These are phyloP conservation scores for Flaveria robusta DNA, from an alignment of 129 eudicot species.

Conservation along the genomic window DNA sequence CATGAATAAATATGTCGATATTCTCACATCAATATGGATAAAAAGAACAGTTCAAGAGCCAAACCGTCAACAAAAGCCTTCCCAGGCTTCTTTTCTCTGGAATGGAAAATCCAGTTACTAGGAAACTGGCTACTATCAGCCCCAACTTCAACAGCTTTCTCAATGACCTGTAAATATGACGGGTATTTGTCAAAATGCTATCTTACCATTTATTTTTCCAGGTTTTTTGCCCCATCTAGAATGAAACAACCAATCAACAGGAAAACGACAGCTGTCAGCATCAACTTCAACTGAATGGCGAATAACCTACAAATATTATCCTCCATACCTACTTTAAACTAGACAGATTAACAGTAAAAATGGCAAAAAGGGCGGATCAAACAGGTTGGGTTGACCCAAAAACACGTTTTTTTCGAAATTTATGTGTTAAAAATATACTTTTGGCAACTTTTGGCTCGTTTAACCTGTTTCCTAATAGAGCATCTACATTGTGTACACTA, in stretches of 20 bases:
- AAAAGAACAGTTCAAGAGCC: constrained; percentile 45
- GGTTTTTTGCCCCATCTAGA: constrained; percentile 95
- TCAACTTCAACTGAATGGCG: constrained; percentile 75
- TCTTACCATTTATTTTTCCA: constrained; percentile 91
- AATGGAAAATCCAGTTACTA: constrained; percentile 92
- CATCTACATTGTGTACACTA: background rate
- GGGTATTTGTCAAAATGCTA: constrained; percentile 35
- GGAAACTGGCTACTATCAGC: constrained; percentile 95
- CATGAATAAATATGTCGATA: background rate
- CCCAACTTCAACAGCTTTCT: constrained; percentile 87
- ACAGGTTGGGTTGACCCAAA: background rate
- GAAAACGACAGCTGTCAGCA: constrained; percentile 77
- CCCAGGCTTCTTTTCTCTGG: constrained; percentile 94
- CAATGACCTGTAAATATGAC: constrained; percentile 77
- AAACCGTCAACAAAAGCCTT: constrained; percentile 93
- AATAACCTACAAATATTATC: constrained; percentile 68
- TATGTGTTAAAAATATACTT: background rate
- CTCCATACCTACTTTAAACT: constrained; percentile 43
- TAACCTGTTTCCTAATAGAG: constrained; percentile 6
- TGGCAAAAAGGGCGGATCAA: background rate
- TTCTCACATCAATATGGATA: background rate
- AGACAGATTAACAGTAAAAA: constrained; percentile 10
- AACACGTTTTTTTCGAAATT: background rate
- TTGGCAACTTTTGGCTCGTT: background rate
- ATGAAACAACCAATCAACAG: constrained; percentile 91